Percentiles rank a stretch among this genome's conserved stretches.
Conservation (phyloP, 1,139 yeast genomes). For the Geotrichum carabidarum region DNA sequence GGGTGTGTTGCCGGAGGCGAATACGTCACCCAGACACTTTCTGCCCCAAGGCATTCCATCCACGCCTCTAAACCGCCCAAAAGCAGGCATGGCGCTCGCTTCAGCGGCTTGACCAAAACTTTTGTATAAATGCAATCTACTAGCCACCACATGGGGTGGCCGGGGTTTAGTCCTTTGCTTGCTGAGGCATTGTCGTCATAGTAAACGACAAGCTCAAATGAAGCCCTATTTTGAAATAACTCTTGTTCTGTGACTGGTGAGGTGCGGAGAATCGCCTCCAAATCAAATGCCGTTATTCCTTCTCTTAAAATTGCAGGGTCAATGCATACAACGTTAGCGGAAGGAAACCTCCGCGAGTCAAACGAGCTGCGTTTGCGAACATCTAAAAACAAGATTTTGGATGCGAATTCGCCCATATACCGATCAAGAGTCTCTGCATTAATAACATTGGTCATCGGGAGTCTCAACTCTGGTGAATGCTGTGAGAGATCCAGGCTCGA, state of each 20-base stretch:
- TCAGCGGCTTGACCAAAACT: conserved; percentile 46
- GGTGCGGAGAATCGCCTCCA: conserved; percentile 52
- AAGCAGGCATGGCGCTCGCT: conserved; percentile 51
- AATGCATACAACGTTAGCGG: conserved; percentile 55
- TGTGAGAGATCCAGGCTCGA: neutral
- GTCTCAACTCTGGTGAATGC: conserved; percentile 17
- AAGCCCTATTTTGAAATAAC: conserved; percentile 48
- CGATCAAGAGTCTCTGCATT: conserved; percentile 31
- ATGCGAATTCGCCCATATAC: conserved; percentile 29
- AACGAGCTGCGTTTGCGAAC: conserved; percentile 56
- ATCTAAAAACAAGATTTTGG: conserved; percentile 55
- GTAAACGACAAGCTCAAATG: conserved; percentile 56
- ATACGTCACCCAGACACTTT: neutral
- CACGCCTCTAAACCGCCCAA: conserved; percentile 51
- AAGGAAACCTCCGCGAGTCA: conserved; percentile 54
- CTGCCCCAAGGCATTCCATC: conserved; percentile 34
- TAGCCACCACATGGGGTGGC: conserved; percentile 23
- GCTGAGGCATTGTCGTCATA: conserved; percentile 45
- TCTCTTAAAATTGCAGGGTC: conserved; percentile 57
- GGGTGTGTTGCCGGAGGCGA: neutral
- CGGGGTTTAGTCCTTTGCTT: conserved; percentile 23
- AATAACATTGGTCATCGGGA: conserved; percentile 33
- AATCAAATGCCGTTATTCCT: conserved; percentile 50
- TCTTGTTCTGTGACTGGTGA: conserved; percentile 52
- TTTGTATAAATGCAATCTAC: conserved; percentile 35